phyloP scores from a whole-genome alignment of 148 eudicot species.

The Amaranthus palmeri region DNA sequence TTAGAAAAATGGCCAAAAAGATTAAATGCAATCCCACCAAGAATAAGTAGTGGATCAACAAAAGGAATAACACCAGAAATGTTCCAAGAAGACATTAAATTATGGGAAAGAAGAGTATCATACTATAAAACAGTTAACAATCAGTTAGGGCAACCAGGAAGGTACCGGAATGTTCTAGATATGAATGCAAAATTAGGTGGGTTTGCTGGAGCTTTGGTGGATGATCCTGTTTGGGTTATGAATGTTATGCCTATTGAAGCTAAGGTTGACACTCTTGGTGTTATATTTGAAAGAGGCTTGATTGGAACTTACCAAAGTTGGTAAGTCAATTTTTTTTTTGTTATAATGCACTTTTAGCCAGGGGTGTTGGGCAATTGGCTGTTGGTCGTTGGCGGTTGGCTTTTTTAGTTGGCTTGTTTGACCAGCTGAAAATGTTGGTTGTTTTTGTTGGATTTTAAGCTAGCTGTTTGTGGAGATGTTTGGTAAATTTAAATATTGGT shows the following conservation, averaged over 20 bases:
- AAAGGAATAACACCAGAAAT: conserved; percentile 44
- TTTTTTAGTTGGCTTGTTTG: too few species aligned
- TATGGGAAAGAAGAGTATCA: conserved; percentile 63
- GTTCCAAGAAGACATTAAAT: conserved; percentile 37
- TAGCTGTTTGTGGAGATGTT: too few species aligned
- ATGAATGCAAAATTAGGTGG: conserved; percentile 87
- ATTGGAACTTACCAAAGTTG: conserved; percentile 85
- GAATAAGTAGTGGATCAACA: conserved; percentile 46
- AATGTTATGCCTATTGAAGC: conserved; percentile 73
- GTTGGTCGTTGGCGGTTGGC: too few species aligned
- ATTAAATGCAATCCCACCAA: conserved; percentile 50
- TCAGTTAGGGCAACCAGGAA: conserved; percentile 53
- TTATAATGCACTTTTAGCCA: too few species aligned
- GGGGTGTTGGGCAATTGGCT: too few species aligned
- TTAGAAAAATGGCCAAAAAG: conserved; percentile 72
- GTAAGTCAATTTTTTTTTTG: too few species aligned
- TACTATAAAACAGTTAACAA: conserved; percentile 70
- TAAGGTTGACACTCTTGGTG: conserved; percentile 74
- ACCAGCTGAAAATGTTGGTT: too few species aligned
- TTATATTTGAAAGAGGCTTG: conserved; percentile 64
- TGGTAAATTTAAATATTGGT: too few species aligned
- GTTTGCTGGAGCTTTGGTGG: conserved; percentile 64
- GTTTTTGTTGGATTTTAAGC: too few species aligned
- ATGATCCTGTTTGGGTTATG: conserved; percentile 85
- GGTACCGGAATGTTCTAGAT: conserved; percentile 72